Evolutionary conservation across 176 grass and related monocot species (phyloP).

Genomic region (Carex littledalei): DNA sequence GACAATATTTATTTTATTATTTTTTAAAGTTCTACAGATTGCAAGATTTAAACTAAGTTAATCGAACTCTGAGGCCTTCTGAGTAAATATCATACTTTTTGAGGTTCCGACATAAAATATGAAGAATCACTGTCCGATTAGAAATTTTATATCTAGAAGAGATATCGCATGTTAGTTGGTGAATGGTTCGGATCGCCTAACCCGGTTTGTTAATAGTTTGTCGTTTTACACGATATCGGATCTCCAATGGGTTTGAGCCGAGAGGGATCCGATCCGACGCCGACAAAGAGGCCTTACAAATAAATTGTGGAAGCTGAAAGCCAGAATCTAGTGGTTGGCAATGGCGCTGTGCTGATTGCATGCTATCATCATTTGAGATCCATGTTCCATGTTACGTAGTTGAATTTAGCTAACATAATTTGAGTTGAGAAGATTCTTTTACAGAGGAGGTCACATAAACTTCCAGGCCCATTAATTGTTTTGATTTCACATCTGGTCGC

Average conservation of each 20-base stretch:
- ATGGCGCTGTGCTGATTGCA: too few relatives aligned
- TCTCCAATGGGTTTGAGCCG: background rate
- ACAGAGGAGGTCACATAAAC: too few relatives aligned
- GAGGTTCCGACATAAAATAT: background rate
- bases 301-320: slow-evolving; percentile 1
- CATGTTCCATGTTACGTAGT: background rate
- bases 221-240: background rate
- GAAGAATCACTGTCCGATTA: background rate
- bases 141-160: background rate
- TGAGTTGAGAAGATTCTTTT: too few relatives aligned
- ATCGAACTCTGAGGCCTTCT: background rate
- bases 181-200: background rate
- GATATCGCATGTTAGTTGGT: background rate
- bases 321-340: background rate
- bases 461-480: too few relatives aligned
- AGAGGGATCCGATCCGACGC: background rate
- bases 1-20: background rate
- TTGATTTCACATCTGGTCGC: too few relatives aligned
- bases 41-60: background rate
- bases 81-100: background rate
- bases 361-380: background rate
- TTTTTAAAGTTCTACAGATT: background rate
- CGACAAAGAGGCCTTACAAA: background rate
- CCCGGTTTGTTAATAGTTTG: background rate
- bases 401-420: too few relatives aligned